Evolutionary conservation across 2,329 filamentous ascomycete species (phyloP), one percentile per base, ranked within the genome.

Genomic region (Xylaria hypoxylon): DNA sequence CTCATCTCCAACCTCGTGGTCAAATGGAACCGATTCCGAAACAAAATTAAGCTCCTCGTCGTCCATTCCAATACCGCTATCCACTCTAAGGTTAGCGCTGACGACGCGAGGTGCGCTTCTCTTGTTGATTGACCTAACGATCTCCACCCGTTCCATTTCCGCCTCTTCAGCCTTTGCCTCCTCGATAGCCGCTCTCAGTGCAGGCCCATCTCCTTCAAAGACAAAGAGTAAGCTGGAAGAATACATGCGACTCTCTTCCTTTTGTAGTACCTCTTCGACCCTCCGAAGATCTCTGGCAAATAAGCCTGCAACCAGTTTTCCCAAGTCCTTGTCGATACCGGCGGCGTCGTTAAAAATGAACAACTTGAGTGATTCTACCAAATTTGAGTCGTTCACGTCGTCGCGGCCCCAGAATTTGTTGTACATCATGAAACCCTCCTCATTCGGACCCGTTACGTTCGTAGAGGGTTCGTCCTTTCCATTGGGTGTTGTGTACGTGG

Each of bases 211-310:
- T 26, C 88, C 88, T 73, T 90, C 88, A 42, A 88, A 90, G 2
- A 89, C 84, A 65, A 90, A 89, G 0, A 90, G 82, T 26, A 90
- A 77, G 60, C 86, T 88, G 0, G 86, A 79, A 11, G 87, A 90
- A 75, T 86, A 90, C 87, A 90, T 90, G 70, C 87, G 84, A 68
- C 83, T 88, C 74, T 89, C 86, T 68, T 89, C 82, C 1, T 75
- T 78, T 52, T 84, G 79, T n/a, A 90, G 77, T 0, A 88, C 81
- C 1, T 84, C 75, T 69, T 87, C 81, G 0, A 90, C 84, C 59
- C 75, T 81, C 70, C 78, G 79, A 48, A 90, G 79, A 40, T 89
- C 87, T 3, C 79, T 76, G 2, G 82, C 79, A 73, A 90, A 89
- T 3, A 82, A 83, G 2, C 81, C 78, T 6, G 86, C 85, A 1